Conservation (phyloP, 2,329 filamentous ascomycete species). For the Cladosporium sp. region DNA sequence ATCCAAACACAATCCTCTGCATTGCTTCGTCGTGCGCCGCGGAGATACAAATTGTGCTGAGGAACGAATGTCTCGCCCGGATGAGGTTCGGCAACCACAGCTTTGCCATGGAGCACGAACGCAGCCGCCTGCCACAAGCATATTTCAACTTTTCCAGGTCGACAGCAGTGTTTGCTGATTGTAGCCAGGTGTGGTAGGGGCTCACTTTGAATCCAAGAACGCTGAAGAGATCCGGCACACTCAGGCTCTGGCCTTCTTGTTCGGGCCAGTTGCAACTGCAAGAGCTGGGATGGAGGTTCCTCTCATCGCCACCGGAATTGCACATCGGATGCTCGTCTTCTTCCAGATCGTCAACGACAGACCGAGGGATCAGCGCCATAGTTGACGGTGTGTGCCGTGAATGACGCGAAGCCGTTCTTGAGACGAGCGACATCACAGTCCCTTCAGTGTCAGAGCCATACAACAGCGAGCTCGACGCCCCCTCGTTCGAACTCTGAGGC, state of each 20-base stretch:
- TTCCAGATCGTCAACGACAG: neutral
- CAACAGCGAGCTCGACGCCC: neutral
- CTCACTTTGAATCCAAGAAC: slow-evolving; percentile 25
- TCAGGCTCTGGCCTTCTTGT: neutral
- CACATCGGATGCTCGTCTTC: neutral
- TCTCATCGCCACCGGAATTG: neutral
- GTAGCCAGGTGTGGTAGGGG: slow-evolving; percentile 32
- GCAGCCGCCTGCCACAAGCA: slow-evolving; percentile 9
- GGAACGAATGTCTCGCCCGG: slow-evolving; percentile 31
- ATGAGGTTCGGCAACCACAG: slow-evolving; percentile 36
- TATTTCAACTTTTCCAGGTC: slow-evolving; percentile 34
- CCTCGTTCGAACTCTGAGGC: slow-evolving; percentile 11
- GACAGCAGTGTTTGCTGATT: slow-evolving; percentile 26
- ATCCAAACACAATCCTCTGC: slow-evolving; percentile 27
- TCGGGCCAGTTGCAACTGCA: slow-evolving; percentile 3
- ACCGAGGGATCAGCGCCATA: neutral
- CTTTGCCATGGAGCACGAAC: slow-evolving; percentile 27
- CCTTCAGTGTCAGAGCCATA: slow-evolving; percentile 1
- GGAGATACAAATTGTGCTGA: slow-evolving; percentile 38
- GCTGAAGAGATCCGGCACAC: slow-evolving; percentile 26
- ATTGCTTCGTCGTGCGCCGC: slow-evolving; percentile 39
- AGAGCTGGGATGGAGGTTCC: neutral
- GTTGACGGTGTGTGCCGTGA: neutral
- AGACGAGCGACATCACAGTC: neutral
- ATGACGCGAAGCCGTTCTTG: neutral